Base-by-base conservation (phyloP, 139 green algal genomes). In the Pycnococcus provasolii region DNA sequence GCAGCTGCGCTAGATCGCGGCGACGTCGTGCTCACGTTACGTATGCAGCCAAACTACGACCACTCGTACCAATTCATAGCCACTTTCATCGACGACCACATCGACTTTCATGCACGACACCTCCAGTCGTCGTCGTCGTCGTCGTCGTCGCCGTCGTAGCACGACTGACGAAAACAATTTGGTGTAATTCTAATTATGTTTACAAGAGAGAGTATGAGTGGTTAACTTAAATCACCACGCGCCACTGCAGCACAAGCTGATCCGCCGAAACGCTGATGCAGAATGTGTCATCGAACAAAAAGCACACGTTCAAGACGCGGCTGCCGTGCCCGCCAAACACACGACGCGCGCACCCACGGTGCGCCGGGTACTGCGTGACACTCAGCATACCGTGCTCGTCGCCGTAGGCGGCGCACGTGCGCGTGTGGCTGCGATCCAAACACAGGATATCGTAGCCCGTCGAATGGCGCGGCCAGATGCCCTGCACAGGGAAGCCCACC, bases 21-120 rank as follows among this genome's bases (percentile, higher is more conserved):
- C 13, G 73, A 71, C 53, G 79, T 83, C 48, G 67, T 66, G 1
- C 55, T 86, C 3, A 81, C 78, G 0, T 60, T 88, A 51, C 75
- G 87, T 41, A 85, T 96, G 76, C 84, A 94, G 74, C 80, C 88
- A 1, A 87, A 86, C 0, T 97, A 96, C 62, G 87, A 97, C 74
- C 91, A 97, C 71, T 87, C 70, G 2, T 96, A 96, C 79, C 95
- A 86, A 57, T 94, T 94, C 77, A 96, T 98, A 42, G 70, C 81
- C 0, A 88, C 85, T 3, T 98, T 98, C 62, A 80, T 96, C 0
- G 81, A 86, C 0, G 90, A 97, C 2, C 92, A 98, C 70, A 60
- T 98, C 7, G 70, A 73, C 4, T 84, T 83, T 71, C 85, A 95
- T 64, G 90, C 91, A 26, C 26, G 26, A 26, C 26, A 26, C 26